These are phyloP conservation scores for Rhodotorula sp. DNA, from an alignment of 1,284 basidiomycete genomes.

Conservation along the genomic window DNA sequence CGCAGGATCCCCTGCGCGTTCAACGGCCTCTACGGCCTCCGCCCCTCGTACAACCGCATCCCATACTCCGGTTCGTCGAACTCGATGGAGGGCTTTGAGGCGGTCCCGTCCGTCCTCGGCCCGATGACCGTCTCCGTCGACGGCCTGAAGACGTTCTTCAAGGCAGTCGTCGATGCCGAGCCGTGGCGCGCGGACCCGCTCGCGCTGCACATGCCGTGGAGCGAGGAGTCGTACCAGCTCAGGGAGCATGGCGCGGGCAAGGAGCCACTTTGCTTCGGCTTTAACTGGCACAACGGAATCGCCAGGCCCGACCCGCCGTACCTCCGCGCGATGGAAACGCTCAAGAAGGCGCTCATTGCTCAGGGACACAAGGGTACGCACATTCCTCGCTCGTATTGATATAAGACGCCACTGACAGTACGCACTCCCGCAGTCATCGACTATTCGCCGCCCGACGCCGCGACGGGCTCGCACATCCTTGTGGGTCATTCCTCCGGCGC, in stretches of 20 bases:
- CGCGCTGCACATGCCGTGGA: slow-evolving; percentile 64
- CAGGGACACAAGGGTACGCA: slow-evolving; percentile 62
- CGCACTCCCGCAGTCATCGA: slow-evolving; percentile 47
- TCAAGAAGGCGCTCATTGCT: slow-evolving; percentile 61
- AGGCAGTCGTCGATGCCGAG: slow-evolving; percentile 60
- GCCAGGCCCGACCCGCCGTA: slow-evolving; percentile 72
- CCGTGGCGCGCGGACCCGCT: slow-evolving; percentile 70
- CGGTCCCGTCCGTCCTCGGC: slow-evolving; percentile 69
- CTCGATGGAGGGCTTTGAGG: slow-evolving; percentile 46
- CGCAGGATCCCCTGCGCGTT: slow-evolving; percentile 63
- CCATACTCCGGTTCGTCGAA: slow-evolving; percentile 63
- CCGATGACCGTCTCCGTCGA: slow-evolving; percentile 64
- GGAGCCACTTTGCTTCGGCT: slow-evolving; percentile 62
- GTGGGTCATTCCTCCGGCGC: slow-evolving; percentile 24
- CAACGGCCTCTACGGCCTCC: slow-evolving; percentile 67
- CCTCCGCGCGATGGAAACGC: slow-evolving; percentile 62
- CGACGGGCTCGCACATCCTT: slow-evolving; percentile 47
- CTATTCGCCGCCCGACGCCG: slow-evolving; percentile 58
- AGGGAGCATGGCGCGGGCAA: slow-evolving; percentile 63
- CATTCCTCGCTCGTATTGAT: neutral
- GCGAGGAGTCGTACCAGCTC: slow-evolving; percentile 62
- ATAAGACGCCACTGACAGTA: neutral
- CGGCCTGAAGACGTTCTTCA: slow-evolving; percentile 66
- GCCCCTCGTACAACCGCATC: slow-evolving; percentile 69
- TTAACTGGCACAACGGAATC: slow-evolving; percentile 66